Evolutionary conservation across 208 protist species (phyloP), one percentile per base, ranked within the genome.

Genomic region (Strigomonas oncopelti): DNA sequence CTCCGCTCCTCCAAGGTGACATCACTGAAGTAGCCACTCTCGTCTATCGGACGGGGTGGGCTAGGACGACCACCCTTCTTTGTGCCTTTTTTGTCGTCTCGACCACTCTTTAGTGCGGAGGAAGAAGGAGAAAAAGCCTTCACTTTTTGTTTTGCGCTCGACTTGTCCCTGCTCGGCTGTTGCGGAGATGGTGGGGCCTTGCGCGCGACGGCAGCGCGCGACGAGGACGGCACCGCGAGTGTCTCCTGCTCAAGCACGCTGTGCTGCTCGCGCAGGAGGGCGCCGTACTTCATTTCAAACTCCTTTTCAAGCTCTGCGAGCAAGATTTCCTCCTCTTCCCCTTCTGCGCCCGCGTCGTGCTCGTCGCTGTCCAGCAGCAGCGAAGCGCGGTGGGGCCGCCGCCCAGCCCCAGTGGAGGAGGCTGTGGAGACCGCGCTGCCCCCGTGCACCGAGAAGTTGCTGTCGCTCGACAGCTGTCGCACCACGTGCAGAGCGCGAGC

Each of bases 391-490:
- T 24, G 4, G 2, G 25, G 5, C 27, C 4, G 52, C 52, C n/a
- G 48, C 8, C 20, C 16, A 4, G 48, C 48, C 48, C 8, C 48
- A 16, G 14, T 11, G 34, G 34, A 11, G 34, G 34, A n/a, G n/a
- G n/a, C n/a, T n/a, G n/a, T n/a, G n/a, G n/a, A n/a, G n/a, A n/a
- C n/a, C n/a, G n/a, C n/a, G n/a, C n/a, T n/a, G 34, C 34, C 9
- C 34, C 9, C 34, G 34, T 38, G 34, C 9, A 63, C 65, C n/a
- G 55, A 55, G 29, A 69, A 77, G 22, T 72, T 53, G 2, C 65
- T 24, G 42, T 77, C 72, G 0, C 24, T 36, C 0, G 72, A 72
- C n/a, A 72, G 72, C 58, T 77, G 61, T 13, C 72, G 61, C 31
- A 65, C 72, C 2, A 64, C 68, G 1, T 56, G 72, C 20, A 48